Percentiles rank a stretch among this genome's conserved stretches.
Conservation (phyloP, 352 stramenopile genomes). For the Globisporangium polare region DNA sequence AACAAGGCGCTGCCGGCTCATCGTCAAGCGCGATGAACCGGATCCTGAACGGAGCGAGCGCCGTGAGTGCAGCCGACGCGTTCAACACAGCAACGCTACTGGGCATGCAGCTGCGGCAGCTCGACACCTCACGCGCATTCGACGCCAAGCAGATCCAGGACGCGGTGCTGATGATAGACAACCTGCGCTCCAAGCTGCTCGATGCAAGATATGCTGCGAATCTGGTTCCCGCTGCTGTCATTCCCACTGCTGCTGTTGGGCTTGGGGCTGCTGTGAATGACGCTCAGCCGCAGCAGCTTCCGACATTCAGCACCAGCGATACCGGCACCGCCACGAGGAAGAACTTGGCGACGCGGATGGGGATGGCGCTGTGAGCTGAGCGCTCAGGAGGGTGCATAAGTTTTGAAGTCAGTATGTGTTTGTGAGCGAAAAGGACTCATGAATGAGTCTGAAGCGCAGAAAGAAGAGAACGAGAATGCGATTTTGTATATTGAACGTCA, state of each 20-base stretch:
- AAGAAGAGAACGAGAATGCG: too few species aligned
- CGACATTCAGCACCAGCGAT: too few species aligned
- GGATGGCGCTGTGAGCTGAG: too few species aligned
- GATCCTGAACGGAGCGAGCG: neutral
- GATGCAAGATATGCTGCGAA: neutral
- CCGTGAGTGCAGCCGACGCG: slow-evolving; percentile 1
- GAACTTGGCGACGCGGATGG: neutral
- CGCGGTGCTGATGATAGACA: slow-evolving; percentile 1
- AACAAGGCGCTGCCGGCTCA: neutral
- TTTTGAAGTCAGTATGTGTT: too few species aligned
- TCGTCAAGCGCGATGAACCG: slow-evolving; percentile 3
- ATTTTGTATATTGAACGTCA: too few species aligned
- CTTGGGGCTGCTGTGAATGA: too few species aligned
- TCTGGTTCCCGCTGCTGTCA: neutral
- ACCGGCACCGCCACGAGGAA: neutral
- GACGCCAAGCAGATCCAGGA: slow-evolving; percentile 3
- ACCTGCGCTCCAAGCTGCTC: slow-evolving; percentile 7
- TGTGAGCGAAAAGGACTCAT: too few species aligned
- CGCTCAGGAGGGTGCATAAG: too few species aligned
- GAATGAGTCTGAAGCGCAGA: too few species aligned
- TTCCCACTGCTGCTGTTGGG: neutral
- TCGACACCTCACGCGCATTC: neutral
- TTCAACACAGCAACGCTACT: slow-evolving; percentile 8
- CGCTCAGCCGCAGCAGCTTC: too few species aligned
- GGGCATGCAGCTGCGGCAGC: slow-evolving; percentile 14